Conservation (phyloP, 2,329 filamentous ascomycete genomes). For the Phialocephala subalpina region DNA sequence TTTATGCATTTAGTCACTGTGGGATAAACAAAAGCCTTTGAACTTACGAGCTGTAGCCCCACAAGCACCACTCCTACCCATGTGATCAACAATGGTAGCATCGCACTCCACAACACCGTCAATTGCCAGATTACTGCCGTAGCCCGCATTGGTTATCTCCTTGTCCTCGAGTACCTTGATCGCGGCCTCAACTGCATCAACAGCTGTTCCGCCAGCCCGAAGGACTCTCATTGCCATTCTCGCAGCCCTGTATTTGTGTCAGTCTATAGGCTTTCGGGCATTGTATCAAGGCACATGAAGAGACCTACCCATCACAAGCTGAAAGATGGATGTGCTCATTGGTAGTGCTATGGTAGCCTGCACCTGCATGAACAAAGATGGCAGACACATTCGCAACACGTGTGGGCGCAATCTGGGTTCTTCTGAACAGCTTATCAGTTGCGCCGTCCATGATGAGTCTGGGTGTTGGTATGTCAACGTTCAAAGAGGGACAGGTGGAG, state of each 20-base stretch:
- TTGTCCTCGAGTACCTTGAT: slow-evolving; percentile 89
- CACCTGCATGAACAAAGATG: slow-evolving; percentile 95
- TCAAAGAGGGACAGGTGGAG: neutral
- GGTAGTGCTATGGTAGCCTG: slow-evolving; percentile 87
- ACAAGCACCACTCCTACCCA: slow-evolving; percentile 90
- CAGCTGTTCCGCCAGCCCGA: slow-evolving; percentile 77
- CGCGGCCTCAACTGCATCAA: slow-evolving; percentile 90
- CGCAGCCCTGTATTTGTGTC: slow-evolving; percentile 70
- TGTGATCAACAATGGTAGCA: slow-evolving; percentile 90
- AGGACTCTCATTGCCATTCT: slow-evolving; percentile 83
- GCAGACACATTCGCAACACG: slow-evolving; percentile 60
- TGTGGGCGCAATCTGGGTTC: slow-evolving; percentile 26
- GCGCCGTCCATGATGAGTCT: slow-evolving; percentile 40
- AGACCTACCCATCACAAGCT: slow-evolving; percentile 85
- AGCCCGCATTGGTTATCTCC: slow-evolving; percentile 96
- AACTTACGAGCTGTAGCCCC: slow-evolving; percentile 89
- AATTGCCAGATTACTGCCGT: slow-evolving; percentile 91
- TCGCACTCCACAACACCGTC: slow-evolving; percentile 94
- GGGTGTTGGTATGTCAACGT: slow-evolving; percentile 18
- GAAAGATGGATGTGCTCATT: slow-evolving; percentile 87
- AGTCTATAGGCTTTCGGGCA: slow-evolving; percentile 13
- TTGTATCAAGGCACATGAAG: neutral
- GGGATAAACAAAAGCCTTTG: neutral
- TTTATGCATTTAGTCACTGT: neutral
- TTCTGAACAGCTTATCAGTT: slow-evolving; percentile 35